A percentile compares a stretch with the other conserved stretches of the same genome.
These are phyloP conservation scores for Tetrahymena borealis DNA, from an alignment of 73 alveolate genomes.

Conservation along the genomic window DNA sequence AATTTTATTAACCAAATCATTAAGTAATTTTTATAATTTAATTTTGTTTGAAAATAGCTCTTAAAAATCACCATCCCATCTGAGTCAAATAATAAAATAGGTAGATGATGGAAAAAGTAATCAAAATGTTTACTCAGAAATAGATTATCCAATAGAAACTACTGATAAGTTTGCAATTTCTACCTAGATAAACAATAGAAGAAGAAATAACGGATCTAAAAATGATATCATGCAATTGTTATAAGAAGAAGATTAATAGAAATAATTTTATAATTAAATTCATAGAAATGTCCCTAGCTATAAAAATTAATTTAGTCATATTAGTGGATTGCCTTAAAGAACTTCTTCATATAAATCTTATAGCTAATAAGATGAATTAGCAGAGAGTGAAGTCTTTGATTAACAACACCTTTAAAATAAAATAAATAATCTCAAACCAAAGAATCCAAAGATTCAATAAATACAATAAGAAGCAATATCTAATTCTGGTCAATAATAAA, in stretches of 20 bases:
- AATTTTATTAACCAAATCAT: neutral
- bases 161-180: neutral
- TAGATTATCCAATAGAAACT: neutral
- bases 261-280: neutral
- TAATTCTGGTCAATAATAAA: neutral
- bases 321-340: neutral
- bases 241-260: neutral
- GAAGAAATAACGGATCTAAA: neutral
- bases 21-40: too few species aligned
- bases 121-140: neutral
- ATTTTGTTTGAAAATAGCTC: neutral
- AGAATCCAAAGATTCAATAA: neutral
- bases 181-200: neutral
- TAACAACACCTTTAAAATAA: neutral
- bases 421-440: neutral
- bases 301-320: neutral
- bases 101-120: too few species aligned
- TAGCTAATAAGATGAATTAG: neutral
- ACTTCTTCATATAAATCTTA: neutral
- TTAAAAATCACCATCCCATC: neutral
- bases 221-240: neutral
- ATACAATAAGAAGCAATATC: neutral
- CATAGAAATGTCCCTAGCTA: neutral
- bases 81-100: too few species aligned
- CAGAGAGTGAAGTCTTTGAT: neutral